Evolutionary conservation across 805 yeast genomes (phyloP).

Genomic region (Pichia phayaonensis): DNA sequence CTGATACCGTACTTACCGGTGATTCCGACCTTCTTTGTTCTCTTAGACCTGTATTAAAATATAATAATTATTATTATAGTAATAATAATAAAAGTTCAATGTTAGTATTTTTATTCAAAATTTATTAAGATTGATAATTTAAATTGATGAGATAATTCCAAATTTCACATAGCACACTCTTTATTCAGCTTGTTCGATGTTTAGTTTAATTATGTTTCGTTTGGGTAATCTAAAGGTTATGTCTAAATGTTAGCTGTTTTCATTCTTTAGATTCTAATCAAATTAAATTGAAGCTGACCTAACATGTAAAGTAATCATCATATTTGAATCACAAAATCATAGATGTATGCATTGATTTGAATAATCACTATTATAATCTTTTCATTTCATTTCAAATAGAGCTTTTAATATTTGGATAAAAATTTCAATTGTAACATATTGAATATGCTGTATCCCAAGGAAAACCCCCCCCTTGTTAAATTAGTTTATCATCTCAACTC

Average conservation of each 20-base stretch:
- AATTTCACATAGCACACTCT: background rate
- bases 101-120: constrained; percentile 1
- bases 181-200: no score
- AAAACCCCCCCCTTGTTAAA: background rate
- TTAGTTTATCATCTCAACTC: background rate
- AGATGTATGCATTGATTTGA: no score
- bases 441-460: background rate
- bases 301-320: no score
- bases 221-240: no score
- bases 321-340: no score
- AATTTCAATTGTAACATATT: background rate
- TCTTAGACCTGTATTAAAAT: constrained; percentile 72
- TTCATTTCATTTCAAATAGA: no score
- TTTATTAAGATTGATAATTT: background rate
- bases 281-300: no score
- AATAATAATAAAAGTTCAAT: background rate
- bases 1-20: constrained; percentile 99
- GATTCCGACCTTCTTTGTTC: constrained; percentile 99
- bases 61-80: background rate
- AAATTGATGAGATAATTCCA: background rate
- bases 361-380: no score
- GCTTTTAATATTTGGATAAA: no score
- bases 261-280: no score
- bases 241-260: no score
- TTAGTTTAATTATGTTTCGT: no score